Base-by-base conservation (phyloP, 2,329 filamentous ascomycete species). In the Blastomyces silverae region DNA sequence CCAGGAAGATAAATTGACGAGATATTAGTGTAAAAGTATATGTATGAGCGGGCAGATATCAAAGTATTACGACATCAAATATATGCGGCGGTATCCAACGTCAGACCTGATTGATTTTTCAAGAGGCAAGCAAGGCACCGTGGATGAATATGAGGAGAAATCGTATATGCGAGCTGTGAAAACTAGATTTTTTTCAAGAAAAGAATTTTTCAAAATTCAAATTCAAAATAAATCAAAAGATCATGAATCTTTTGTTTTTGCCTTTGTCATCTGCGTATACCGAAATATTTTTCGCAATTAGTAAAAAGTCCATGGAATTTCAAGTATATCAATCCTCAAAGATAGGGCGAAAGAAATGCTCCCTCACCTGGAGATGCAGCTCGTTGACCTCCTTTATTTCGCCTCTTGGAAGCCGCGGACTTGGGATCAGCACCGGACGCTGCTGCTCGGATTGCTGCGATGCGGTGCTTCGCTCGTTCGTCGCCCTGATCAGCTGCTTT, bases 401-500 rank as follows among this genome's bases (percentile, higher is more conserved):
- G 56, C 13, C 37, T 37, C 2, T 58, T 58, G 34, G 70, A 69
- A 34, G 71, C 71, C 39, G 70, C 71, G 58, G 69, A 69, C 13
- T 68, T 70, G 39, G 76, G 76, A 65, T 75, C 74, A 3, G 71
- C 80, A 3, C 85, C 86, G 4, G 84, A 83, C 5, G 92, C 89
- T 13, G 94, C 93, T 10, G 90, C 89, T 67, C 89, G 86, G 67
- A 99, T 99, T 52, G 92, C 90, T 25, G 89, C 87, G 63, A 99
- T 82, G 34, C 94, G 86, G 72, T 94, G 89, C 76, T 89, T 93
- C 61, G 94, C 94, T 65, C 92, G 86, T 71, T 94, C 90, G 72
- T 97, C 92, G 58, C 93, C 94, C 61, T 91, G 86, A 70, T 96
- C 93, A 20, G 94, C 93, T 5, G 94, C 94, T 77, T 90, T 91